Evolutionary conservation across 192 early-diverging fungal species (phyloP).

Genomic region (Podila epigama): DNA sequence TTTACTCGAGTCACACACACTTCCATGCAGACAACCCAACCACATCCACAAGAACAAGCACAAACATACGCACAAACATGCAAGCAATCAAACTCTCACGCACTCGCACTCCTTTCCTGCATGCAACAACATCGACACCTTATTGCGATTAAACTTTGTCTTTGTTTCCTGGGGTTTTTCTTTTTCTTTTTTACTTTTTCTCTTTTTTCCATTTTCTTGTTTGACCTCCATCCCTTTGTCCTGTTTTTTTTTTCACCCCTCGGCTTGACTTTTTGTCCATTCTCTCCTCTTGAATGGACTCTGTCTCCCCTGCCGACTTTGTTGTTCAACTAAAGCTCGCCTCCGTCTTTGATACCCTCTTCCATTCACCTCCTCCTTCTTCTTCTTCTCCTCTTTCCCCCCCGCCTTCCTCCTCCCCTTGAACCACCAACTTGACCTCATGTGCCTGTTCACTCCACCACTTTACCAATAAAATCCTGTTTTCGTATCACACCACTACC

Average conservation of each 20-base stretch:
- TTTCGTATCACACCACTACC: no score
- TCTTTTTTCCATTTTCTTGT: background rate
- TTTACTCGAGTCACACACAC: no score
- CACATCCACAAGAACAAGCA: no score
- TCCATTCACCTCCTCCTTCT: background rate
- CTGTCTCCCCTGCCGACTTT: background rate
- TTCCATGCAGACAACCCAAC: no score
- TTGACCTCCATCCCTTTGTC: background rate
- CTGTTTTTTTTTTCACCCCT: background rate
- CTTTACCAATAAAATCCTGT: no score
- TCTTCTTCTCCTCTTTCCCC: background rate
- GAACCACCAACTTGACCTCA: no score
- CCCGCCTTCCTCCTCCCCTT: background rate
- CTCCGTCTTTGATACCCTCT: background rate
- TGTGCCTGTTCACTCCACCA: no score
- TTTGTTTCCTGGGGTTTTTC: background rate
- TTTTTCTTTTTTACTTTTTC: background rate
- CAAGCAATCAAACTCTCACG: background rate
- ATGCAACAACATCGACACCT: background rate
- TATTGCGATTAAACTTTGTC: background rate
- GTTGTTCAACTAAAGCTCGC: background rate
- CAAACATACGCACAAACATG: no score
- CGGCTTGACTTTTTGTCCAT: background rate
- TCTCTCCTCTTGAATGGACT: no score
- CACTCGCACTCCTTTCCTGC: background rate